Base-by-base conservation (phyloP, 2,329 filamentous ascomycete species). In the Sarocladiaceae sp. region DNA sequence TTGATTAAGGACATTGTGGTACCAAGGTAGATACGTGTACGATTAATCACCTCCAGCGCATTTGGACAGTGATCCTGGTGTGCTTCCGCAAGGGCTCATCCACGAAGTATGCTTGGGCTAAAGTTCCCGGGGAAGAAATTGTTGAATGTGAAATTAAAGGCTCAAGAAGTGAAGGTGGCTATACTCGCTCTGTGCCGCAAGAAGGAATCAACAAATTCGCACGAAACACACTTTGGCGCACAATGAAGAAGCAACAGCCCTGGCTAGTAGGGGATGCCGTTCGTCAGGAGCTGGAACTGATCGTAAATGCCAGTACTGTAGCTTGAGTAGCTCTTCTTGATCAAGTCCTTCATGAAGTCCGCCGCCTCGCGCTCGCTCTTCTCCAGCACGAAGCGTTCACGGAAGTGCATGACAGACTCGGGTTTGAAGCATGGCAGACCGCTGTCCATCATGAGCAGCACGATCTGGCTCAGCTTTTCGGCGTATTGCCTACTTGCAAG, bases 391-490 rank as follows among this genome's bases (percentile, higher is more conserved):
- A 99, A 97, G 13, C 94, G 77, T 62, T 97, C 90, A 57, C 83
- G 84, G 73, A 99, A 96, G 71, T 97, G 90, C 69, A 87, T 84
- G 56, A 99, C 87, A 12, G 88, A 96, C 69, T 96, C 90, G 0
- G 93, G 92, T 71, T 96, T 97, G 79, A 99, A 99, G 73, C 94
- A 99, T 6, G 94, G 94, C 62, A 99, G 70, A 1, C 94, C 94
- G 59, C 87, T 94, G 65, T 97, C 94, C 74, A 97, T 84, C 95
- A 99, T 99, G 64, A 96, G 79, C 55, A 88, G 79, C 18, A 99
- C 90, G 57, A 97, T 87, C 69, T 97, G 90, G 55, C 85, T 83
- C 46, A 99, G 78, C 73, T 96, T 94, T 62, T 94, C 88, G 56
- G 86, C 86, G 67, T 97, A 89, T 58, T 88, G 91, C 11, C 94